Evolutionary conservation across 2,329 filamentous ascomycete genomes (phyloP).

Genomic region (Clonostachys rosea): DNA sequence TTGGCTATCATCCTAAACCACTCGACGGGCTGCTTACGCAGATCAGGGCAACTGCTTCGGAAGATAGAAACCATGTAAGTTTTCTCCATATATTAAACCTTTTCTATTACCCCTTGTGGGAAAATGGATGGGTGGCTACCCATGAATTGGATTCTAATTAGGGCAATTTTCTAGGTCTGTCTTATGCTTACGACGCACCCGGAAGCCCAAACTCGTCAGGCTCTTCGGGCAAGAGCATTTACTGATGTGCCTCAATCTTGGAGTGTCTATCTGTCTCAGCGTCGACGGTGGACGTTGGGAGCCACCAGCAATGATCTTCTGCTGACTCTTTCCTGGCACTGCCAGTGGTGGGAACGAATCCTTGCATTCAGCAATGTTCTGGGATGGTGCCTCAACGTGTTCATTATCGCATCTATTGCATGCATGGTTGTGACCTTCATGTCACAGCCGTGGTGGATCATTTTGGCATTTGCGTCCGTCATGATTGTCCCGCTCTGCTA

Average conservation of each 20-base stretch:
- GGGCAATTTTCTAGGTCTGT: constrained; percentile 6
- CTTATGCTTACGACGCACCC: constrained; percentile 19
- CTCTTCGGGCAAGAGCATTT: constrained; percentile 29
- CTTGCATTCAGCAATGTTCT: constrained; percentile 13
- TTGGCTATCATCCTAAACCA: constrained; percentile 13
- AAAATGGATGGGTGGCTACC: not conserved
- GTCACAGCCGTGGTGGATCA: constrained; percentile 14
- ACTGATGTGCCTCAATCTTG: constrained; percentile 30
- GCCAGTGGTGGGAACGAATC: constrained; percentile 15
- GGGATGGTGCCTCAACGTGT: constrained; percentile 14
- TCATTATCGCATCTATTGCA: constrained; percentile 15
- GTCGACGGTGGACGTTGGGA: constrained; percentile 16
- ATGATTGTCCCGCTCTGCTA: constrained; percentile 15
- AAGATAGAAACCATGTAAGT: constrained; percentile 12
- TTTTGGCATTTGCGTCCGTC: constrained; percentile 14
- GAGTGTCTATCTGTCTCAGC: constrained; percentile 28
- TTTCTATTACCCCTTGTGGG: not conserved
- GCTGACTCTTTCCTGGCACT: constrained; percentile 8
- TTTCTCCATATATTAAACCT: not conserved
- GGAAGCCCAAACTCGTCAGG: constrained; percentile 28
- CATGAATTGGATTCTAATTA: not conserved
- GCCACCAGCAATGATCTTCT: constrained; percentile 15
- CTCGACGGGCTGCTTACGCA: constrained; percentile 13
- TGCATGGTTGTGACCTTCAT: constrained; percentile 19
- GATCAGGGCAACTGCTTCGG: constrained; percentile 14